Percentiles rank a stretch among this genome's conserved stretches.
These are phyloP conservation scores for Penicillium glabrum DNA, from an alignment of 2,329 filamentous ascomycete species.

Conservation along the genomic window DNA sequence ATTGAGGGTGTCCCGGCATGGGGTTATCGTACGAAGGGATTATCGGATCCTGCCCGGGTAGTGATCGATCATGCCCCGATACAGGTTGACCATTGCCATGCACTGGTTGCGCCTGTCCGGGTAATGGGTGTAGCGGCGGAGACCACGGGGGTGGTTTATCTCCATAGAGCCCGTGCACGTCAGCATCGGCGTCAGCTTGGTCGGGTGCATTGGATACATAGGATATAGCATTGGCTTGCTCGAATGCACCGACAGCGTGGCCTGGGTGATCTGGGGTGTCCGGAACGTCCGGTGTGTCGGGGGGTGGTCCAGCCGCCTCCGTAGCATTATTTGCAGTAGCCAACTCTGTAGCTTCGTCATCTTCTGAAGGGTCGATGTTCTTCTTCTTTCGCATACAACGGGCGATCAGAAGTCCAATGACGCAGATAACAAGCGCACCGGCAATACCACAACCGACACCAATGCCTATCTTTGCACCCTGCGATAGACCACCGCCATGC, in stretches of 20 bases:
- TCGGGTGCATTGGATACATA: neutral
- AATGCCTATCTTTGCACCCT: neutral
- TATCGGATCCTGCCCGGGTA: neutral
- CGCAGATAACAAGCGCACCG: neutral
- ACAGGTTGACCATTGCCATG: neutral
- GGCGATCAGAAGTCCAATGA: neutral
- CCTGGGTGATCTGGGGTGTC: neutral
- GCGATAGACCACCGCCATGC: neutral
- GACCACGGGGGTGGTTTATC: constrained; percentile 1
- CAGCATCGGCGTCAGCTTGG: neutral
- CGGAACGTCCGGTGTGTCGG: neutral
- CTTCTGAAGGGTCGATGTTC: neutral
- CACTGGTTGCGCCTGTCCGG: neutral
- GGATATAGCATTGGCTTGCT: neutral
- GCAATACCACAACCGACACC: neutral
- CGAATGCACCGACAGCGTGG: neutral
- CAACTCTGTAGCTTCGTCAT: neutral
- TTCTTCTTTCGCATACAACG: neutral
- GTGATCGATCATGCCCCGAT: neutral
- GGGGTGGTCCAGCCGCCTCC: neutral
- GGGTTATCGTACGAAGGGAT: neutral
- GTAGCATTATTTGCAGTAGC: neutral
- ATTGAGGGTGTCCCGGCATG: neutral
- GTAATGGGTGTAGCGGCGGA: neutral
- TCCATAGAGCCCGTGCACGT: neutral